Percentiles rank a stretch among this genome's conserved stretches.
phyloP scores from a whole-genome alignment of 257 asterid genomes.

The Schizonepeta tenuifolia region DNA sequence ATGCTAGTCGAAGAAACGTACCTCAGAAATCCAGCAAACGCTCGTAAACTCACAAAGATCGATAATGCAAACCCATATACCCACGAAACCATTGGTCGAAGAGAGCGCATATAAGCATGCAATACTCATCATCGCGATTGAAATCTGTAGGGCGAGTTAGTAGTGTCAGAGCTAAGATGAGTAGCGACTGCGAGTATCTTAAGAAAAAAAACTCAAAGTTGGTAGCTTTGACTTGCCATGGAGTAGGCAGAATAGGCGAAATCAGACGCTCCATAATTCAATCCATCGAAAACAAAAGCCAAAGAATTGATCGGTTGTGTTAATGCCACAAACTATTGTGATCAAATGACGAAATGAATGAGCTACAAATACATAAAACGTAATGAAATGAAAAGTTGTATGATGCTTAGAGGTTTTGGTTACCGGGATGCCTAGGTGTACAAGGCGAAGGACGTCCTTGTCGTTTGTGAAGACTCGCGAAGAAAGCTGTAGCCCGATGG shows the following conservation, averaged over 20 bases:
- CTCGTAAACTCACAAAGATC: slow-evolving; percentile 53
- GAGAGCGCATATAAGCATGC: slow-evolving; percentile 38
- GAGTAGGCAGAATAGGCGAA: slow-evolving; percentile 56
- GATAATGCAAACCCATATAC: slow-evolving; percentile 52
- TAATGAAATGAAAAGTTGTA: not conserved
- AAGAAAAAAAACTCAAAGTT: too few relatives aligned
- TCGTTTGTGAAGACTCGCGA: slow-evolving; percentile 46
- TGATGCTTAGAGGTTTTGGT: not conserved
- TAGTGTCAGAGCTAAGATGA: not conserved
- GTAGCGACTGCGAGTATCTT: not conserved
- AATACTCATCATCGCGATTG: slow-evolving; percentile 41
- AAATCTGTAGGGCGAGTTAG: slow-evolving; percentile 33
- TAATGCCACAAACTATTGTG: slow-evolving; percentile 49
- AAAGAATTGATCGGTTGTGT: slow-evolving; percentile 59
- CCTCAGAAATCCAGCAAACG: slow-evolving; percentile 52
- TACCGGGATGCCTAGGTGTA: slow-evolving; percentile 56
- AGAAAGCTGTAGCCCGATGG: slow-evolving; percentile 30
- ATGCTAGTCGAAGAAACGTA: not conserved
- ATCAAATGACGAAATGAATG: not conserved
- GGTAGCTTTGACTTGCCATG: slow-evolving; percentile 45
- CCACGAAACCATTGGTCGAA: slow-evolving; percentile 45
- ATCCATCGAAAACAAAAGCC: slow-evolving; percentile 62
- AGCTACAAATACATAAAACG: not conserved
- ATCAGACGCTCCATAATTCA: slow-evolving; percentile 63
- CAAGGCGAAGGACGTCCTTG: slow-evolving; percentile 35